phyloP scores from a whole-genome alignment of 495 filamentous ascomycete species.

The Hyaloscypha variabilis region DNA sequence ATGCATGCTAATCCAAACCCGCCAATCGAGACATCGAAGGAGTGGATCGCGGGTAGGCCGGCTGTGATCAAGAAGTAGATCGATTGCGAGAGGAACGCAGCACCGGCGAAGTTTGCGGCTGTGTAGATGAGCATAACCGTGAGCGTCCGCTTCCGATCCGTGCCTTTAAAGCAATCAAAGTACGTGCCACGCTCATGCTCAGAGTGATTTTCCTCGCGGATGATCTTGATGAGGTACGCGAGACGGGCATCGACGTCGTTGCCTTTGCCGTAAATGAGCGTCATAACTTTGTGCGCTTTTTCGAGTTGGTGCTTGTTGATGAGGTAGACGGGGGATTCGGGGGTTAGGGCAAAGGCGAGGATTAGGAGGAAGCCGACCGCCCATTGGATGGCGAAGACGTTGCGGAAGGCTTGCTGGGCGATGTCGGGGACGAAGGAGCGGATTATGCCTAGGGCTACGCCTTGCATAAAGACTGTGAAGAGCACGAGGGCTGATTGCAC shows the following conservation, averaged over 20 bases:
- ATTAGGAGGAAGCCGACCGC: slow-evolving; percentile 51
- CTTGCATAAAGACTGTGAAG: slow-evolving; percentile 34
- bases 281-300: slow-evolving; percentile 6
- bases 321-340: slow-evolving; percentile 37
- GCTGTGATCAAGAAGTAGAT: slow-evolving; percentile 38
- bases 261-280: slow-evolving; percentile 8
- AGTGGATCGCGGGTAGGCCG: slow-evolving; percentile 38
- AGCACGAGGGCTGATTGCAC: slow-evolving; percentile 34
- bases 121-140: slow-evolving; percentile 35
- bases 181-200: slow-evolving; percentile 28
- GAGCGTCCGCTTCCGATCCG: slow-evolving; percentile 33
- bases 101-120: slow-evolving; percentile 29
- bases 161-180: slow-evolving; percentile 31
- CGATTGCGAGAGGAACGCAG: slow-evolving; percentile 31
- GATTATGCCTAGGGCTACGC: slow-evolving; percentile 32
- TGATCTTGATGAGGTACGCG: slow-evolving; percentile 25
- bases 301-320: slow-evolving; percentile 10
- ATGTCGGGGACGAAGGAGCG: slow-evolving; percentile 31
- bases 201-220: slow-evolving; percentile 29
- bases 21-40: slow-evolving; percentile 47
- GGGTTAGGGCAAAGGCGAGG: slow-evolving; percentile 42
- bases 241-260: slow-evolving; percentile 20
- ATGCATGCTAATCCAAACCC: slow-evolving; percentile 39
- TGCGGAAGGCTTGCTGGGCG: slow-evolving; percentile 42
- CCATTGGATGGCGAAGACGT: slow-evolving; percentile 59